Conservation (phyloP, 768 basidiomycete genomes). For the Naganishia vaughanmartiniae region DNA sequence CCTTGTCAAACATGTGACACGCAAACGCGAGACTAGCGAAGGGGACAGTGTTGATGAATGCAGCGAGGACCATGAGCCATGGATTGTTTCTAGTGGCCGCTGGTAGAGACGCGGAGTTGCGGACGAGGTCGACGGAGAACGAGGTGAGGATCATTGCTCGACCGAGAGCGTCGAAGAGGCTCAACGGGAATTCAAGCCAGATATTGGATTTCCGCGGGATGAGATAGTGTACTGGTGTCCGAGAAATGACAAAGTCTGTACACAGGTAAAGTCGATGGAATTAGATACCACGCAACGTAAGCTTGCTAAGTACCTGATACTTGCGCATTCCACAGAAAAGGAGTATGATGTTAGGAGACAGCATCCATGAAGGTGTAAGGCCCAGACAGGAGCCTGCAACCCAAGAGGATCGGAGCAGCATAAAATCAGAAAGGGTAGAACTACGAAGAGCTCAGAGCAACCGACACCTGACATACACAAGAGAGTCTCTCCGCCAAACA, state of each 20-base stretch:
- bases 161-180: conserved; percentile 72
- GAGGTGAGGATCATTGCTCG: conserved; percentile 75
- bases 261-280: not conserved
- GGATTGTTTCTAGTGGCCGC: conserved; percentile 66
- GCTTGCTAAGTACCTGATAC: conserved; percentile 3
- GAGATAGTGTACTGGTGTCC: conserved; percentile 57
- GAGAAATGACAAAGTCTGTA: conserved; percentile 44
- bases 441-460: not conserved
- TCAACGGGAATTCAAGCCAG: conserved; percentile 63
- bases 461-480: conserved; percentile 9
- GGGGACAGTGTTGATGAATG: conserved; percentile 74
- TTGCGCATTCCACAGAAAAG: conserved; percentile 66
- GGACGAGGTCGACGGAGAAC: conserved; percentile 68
- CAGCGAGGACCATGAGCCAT: conserved; percentile 71
- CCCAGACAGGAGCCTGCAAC: conserved; percentile 41
- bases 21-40: conserved; percentile 53
- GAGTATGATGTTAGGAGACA: conserved; percentile 65
- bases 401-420: not conserved
- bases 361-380: conserved; percentile 70
- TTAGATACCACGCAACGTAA: not conserved
- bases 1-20: conserved; percentile 70
- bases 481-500: conserved; percentile 52
- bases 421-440: not conserved
- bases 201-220: conserved; percentile 62
- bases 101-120: conserved; percentile 38